A percentile compares a stretch with the other conserved stretches of the same genome.
Conservation (phyloP, 1,139 yeast species). For the Candida albicans region DNA sequence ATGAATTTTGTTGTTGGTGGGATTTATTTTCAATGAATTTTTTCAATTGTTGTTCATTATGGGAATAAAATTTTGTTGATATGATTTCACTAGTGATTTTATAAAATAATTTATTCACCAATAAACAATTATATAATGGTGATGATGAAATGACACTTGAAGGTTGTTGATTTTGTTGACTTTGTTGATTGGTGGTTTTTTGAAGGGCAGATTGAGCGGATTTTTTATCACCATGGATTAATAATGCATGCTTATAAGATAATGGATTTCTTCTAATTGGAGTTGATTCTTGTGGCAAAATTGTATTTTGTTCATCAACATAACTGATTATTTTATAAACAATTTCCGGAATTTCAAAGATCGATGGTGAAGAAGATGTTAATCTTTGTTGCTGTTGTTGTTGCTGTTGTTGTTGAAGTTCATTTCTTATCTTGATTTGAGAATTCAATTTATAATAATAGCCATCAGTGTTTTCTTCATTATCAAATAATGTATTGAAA, state of each 20-base stretch:
- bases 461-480: neutral
- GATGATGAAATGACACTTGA: neutral
- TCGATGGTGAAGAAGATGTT: constrained; percentile 30
- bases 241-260: constrained; percentile 56
- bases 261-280: constrained; percentile 68
- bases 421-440: neutral
- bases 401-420: neutral
- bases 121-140: constrained; percentile 56
- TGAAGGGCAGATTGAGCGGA: constrained; percentile 51
- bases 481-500: constrained; percentile 10
- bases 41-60: constrained; percentile 30
- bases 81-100: constrained; percentile 55
- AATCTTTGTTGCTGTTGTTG: neutral
- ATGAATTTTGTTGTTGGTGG: constrained; percentile 4
- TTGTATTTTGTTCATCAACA: constrained; percentile 51
- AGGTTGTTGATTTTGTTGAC: neutral
- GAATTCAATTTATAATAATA: neutral
- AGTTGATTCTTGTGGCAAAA: constrained; percentile 57
- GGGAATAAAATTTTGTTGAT: constrained; percentile 55
- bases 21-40: constrained; percentile 35
- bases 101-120: constrained; percentile 70
- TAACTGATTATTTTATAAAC: constrained; percentile 57
- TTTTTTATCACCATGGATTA: constrained; percentile 49
- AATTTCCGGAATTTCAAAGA: constrained; percentile 78
- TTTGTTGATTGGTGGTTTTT: neutral